These are phyloP conservation scores for Dissophora globulifera DNA, from an alignment of 192 early-diverging fungal genomes.

Conservation along the genomic window DNA sequence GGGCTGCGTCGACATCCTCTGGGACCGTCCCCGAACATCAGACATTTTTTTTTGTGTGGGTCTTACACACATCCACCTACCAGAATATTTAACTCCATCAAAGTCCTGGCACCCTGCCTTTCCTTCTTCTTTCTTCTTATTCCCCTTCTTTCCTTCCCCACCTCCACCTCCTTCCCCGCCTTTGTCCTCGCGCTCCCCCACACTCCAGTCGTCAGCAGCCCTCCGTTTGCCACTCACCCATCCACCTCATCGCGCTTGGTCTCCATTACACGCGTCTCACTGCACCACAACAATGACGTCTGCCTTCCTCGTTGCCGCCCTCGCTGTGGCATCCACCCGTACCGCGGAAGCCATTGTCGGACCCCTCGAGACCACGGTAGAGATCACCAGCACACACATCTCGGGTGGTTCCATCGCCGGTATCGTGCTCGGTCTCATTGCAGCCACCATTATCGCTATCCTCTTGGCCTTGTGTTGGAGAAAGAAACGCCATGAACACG, in stretches of 20 bases:
- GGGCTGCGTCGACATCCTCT: too few relatives aligned
- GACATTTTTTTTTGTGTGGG: constrained; percentile 5
- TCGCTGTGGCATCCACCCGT: constrained; percentile 22
- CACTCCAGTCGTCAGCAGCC: too few relatives aligned
- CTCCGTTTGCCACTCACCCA: neutral
- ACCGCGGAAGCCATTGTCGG: neutral
- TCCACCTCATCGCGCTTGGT: neutral
- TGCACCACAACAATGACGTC: constrained; percentile 18
- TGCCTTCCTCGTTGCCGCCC: constrained; percentile 7
- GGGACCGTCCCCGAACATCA: neutral
- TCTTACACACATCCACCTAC: neutral
- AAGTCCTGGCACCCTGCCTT: neutral
- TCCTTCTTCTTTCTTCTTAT: neutral
- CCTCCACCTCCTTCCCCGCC: neutral
- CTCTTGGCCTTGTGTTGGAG: constrained; percentile 46
- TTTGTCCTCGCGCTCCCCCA: neutral
- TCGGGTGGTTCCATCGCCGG: constrained; percentile 39
- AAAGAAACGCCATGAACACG: constrained; percentile 31
- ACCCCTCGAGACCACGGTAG: constrained; percentile 1
- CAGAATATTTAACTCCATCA: neutral
- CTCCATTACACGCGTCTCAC: too few relatives aligned
- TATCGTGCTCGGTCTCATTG: constrained; percentile 31
- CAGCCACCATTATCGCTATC: constrained; percentile 5
- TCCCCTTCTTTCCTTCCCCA: neutral
- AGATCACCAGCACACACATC: neutral